Percentiles rank a stretch among this genome's conserved stretches.
phyloP scores from a whole-genome alignment of 805 yeast species.

The Kluyveromyces wickerhamii region DNA sequence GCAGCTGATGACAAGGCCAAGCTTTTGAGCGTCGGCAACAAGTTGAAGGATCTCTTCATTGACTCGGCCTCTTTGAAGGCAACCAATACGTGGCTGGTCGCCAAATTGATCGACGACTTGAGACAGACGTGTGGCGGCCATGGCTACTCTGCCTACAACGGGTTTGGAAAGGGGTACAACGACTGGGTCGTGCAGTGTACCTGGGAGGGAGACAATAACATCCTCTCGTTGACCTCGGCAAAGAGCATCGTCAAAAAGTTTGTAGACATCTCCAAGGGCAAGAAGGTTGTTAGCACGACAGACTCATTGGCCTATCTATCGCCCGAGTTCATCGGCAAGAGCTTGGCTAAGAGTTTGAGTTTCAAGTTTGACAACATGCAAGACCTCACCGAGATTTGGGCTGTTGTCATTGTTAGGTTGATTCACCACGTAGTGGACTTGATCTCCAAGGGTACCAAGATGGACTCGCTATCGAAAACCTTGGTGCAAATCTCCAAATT shows the following conservation, averaged over 20 bases:
- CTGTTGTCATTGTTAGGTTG: conserved; percentile 22
- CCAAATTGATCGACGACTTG: conserved; percentile 75
- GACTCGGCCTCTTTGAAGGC: conserved; percentile 86
- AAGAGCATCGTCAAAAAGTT: conserved; percentile 49
- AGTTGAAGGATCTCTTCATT: conserved; percentile 70
- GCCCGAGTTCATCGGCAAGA: conserved; percentile 20
- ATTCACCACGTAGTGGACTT: conserved; percentile 22
- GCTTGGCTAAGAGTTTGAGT: conserved; percentile 16
- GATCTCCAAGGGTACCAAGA: conserved; percentile 20
- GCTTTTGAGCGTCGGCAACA: conserved; percentile 35
- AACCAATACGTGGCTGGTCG: conserved; percentile 79
- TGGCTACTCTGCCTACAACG: conserved; percentile 90
- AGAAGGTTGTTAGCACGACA: conserved; percentile 28
- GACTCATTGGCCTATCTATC: conserved; percentile 25
- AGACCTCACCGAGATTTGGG: conserved; percentile 30
- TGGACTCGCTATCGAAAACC: conserved; percentile 33
- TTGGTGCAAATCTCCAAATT: conserved; percentile 34
- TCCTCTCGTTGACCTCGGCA: conserved; percentile 77
- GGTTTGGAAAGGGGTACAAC: conserved; percentile 77
- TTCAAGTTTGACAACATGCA: conserved; percentile 25
- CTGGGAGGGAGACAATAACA: conserved; percentile 96
- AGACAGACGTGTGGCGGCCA: conserved; percentile 96
- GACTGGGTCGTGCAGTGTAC: conserved; percentile 99
- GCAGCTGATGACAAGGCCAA: conserved; percentile 44
- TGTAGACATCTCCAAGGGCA: conserved; percentile 32